Conservation (phyloP, 2,329 filamentous ascomycete genomes). For the Clathrospora elynae region DNA sequence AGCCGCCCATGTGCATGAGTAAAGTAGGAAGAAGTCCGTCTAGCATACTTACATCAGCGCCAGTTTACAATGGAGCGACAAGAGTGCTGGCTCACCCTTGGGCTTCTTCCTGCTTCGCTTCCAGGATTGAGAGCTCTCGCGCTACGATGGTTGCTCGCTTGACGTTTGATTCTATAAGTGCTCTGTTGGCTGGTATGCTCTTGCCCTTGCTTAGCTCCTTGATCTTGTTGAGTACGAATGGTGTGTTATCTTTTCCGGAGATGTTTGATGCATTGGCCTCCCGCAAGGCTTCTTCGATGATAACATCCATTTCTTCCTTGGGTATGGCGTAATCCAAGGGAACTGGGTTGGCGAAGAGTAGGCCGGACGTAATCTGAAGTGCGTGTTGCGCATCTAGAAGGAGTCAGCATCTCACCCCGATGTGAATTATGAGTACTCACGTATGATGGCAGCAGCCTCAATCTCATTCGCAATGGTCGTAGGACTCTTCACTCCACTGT, state of each 20-base stretch:
- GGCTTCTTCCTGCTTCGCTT: slow-evolving; percentile 46
- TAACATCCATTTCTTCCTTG: slow-evolving; percentile 53
- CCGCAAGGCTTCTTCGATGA: slow-evolving; percentile 50
- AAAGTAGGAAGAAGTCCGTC: slow-evolving; percentile 29
- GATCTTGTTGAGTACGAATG: slow-evolving; percentile 79
- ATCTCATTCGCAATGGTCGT: slow-evolving; percentile 72
- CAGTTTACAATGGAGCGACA: slow-evolving; percentile 35
- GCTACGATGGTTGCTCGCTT: slow-evolving; percentile 68
- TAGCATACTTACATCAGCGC: slow-evolving; percentile 50
- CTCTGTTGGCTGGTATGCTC: slow-evolving; percentile 75
- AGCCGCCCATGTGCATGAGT: slow-evolving; percentile 22
- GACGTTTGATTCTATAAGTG: slow-evolving; percentile 70
- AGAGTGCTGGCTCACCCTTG: slow-evolving; percentile 47
- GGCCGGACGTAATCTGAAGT: slow-evolving; percentile 74
- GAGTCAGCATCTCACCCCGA: slow-evolving; percentile 4
- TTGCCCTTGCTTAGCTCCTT: slow-evolving; percentile 74
- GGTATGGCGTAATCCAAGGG: slow-evolving; percentile 72
- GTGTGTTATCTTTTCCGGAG: slow-evolving; percentile 78
- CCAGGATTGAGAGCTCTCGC: slow-evolving; percentile 63
- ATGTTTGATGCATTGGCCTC: slow-evolving; percentile 51
- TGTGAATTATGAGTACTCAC: slow-evolving; percentile 51
- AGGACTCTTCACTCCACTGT: slow-evolving; percentile 82
- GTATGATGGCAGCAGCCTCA: slow-evolving; percentile 87
- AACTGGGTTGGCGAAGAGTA: slow-evolving; percentile 89
- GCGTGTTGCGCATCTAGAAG: slow-evolving; percentile 69